These are phyloP conservation scores for Viridothelium virens DNA, from an alignment of 495 filamentous ascomycete genomes.

Conservation along the genomic window DNA sequence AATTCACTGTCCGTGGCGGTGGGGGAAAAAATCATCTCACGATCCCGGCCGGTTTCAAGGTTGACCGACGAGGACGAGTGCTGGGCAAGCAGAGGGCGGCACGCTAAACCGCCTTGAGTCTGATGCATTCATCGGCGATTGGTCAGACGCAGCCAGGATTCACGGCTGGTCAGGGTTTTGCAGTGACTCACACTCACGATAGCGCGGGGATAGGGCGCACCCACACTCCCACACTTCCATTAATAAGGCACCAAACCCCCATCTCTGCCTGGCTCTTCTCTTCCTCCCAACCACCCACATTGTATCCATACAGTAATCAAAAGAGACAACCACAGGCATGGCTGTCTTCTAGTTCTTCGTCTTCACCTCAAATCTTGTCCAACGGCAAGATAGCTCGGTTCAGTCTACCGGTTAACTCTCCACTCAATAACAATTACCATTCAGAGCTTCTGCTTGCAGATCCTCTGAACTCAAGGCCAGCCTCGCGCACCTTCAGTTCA, in stretches of 20 bases:
- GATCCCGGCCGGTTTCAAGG: neutral
- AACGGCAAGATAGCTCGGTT: constrained; percentile 47
- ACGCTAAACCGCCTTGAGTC: neutral
- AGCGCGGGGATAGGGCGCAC: neutral
- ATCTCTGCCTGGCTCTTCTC: constrained; percentile 22
- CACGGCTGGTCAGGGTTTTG: neutral
- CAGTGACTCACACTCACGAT: constrained; percentile 12
- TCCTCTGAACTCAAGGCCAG: constrained; percentile 52
- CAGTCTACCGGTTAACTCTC: constrained; percentile 31
- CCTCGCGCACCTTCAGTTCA: constrained; percentile 48
- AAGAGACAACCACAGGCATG: constrained; percentile 41
- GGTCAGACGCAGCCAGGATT: neutral
- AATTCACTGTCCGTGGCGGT: neutral
- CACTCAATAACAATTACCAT: constrained; percentile 33
- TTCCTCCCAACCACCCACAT: constrained; percentile 27
- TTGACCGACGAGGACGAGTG: neutral
- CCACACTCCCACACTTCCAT: constrained; percentile 10
- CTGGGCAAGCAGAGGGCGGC: neutral
- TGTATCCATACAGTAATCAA: constrained; percentile 36
- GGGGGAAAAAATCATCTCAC: neutral
- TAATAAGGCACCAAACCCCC: constrained; percentile 15
- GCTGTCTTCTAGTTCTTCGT: constrained; percentile 34
- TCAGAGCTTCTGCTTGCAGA: constrained; percentile 40
- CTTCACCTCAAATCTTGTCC: constrained; percentile 37
- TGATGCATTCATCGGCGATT: constrained; percentile 2